phyloP scores from a whole-genome alignment of 2,329 filamentous ascomycete genomes.

The Uncinocarpus reesii region DNA sequence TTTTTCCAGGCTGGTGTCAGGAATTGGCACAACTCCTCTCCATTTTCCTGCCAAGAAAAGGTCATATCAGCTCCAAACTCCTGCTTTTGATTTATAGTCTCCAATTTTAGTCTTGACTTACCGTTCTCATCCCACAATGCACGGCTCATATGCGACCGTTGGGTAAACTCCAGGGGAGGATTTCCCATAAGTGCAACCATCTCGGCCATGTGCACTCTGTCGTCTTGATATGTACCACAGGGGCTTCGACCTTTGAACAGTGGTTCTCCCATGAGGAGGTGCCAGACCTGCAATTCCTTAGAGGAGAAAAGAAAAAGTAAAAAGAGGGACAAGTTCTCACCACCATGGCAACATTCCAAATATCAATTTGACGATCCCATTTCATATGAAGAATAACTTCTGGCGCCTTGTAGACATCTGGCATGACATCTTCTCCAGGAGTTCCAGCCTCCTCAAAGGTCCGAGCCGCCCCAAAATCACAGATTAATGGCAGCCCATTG shows the following conservation, averaged over 20 bases:
- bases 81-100: not conserved
- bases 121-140: not conserved
- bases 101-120: not conserved
- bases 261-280: conserved; percentile 5
- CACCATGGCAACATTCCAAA: conserved; percentile 22
- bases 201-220: conserved; percentile 20
- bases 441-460: not conserved
- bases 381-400: conserved; percentile 22
- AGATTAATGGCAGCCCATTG: conserved; percentile 8
- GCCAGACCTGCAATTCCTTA: conserved; percentile 11
- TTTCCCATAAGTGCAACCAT: conserved; percentile 18
- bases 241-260: conserved; percentile 8
- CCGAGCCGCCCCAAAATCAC: conserved; percentile 13
- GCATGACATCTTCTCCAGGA: conserved; percentile 17
- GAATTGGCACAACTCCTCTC: conserved; percentile 6
- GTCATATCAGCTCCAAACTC: not conserved
- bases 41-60: not conserved
- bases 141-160: not conserved
- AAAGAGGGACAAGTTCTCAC: conserved; percentile 10
- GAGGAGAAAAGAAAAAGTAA: not conserved
- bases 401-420: conserved; percentile 20
- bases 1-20: conserved; percentile 7
- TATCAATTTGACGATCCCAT: conserved; percentile 21
- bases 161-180: conserved; percentile 15
- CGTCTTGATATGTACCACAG: not conserved